Evolutionary conservation across 345 rosid genomes (phyloP).

Genomic region (rapeseed (Brassica napus)): Da-Ae NC_063444.1:10475001-10475500

Average conservation of each 20-base stretch:
- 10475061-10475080: background rate
- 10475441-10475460: background rate
- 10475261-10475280: background rate
- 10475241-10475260: background rate
- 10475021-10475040: conserved; percentile 1
- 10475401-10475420: background rate
- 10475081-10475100: background rate
- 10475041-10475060: conserved; percentile 2
- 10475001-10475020: background rate
- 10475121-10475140: background rate
- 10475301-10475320: conserved; percentile 21
- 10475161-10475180: background rate
- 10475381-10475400: background rate
- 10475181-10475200: conserved; percentile 12
- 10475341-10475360: conserved; percentile 2
- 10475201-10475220: conserved; percentile 3
- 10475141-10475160: background rate
- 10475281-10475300: conserved; percentile 7
- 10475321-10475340: background rate
- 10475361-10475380: conserved; percentile 1
- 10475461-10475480: background rate
- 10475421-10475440: background rate
- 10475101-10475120: background rate
- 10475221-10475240: conserved; percentile 13
- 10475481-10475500: background rate